Evolutionary conservation across 441 rosid species (phyloP).

Genomic region (Pelargonium citronellum): DNA sequence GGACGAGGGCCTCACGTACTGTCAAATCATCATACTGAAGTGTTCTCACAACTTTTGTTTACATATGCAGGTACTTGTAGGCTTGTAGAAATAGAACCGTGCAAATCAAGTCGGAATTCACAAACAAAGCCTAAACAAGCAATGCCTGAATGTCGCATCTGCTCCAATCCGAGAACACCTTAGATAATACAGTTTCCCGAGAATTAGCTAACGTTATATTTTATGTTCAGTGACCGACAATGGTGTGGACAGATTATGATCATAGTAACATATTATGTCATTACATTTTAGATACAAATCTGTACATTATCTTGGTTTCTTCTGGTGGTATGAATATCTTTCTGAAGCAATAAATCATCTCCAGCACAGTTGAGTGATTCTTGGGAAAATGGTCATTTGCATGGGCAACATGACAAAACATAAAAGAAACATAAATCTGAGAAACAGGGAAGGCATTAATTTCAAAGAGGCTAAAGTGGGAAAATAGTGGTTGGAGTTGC

Average conservation of each 20-base stretch:
- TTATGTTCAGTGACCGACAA: background rate
- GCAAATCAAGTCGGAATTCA: background rate
- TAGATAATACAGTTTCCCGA: background rate
- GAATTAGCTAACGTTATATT: background rate
- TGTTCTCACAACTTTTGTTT: background rate
- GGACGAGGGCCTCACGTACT: background rate
- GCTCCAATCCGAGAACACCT: background rate
- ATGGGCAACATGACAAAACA: background rate
- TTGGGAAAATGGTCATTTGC: background rate
- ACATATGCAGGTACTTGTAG: background rate
- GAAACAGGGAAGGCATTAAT: background rate
- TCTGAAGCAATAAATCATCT: background rate
- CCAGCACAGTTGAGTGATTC: background rate
- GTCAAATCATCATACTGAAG: background rate
- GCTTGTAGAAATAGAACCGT: background rate
- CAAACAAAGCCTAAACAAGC: background rate
- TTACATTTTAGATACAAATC: background rate
- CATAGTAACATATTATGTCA: too few species aligned
- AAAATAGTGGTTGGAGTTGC: constrained; percentile 8
- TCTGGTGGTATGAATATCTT: background rate
- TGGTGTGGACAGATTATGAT: too few species aligned
- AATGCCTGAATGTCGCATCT: background rate
- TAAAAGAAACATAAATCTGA: background rate
- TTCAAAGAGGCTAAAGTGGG: constrained; percentile 1
- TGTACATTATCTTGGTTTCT: background rate